A percentile compares a stretch with the other conserved stretches of the same genome.
phyloP scores from a whole-genome alignment of 352 stramenopile genomes.

The Globisporangium cylindrosporum region DNA sequence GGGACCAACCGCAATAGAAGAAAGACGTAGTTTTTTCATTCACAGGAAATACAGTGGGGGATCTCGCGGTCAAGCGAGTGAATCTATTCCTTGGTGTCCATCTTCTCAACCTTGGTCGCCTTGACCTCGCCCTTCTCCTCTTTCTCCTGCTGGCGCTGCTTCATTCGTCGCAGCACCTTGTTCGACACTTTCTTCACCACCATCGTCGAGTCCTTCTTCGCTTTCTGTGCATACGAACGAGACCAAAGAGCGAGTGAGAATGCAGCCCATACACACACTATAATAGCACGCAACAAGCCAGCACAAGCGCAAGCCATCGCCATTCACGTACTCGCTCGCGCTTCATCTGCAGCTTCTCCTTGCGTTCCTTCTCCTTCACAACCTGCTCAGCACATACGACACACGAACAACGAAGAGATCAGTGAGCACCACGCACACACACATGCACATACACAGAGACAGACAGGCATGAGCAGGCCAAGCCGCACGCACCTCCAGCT shows the following conservation, averaged over 20 bases:
- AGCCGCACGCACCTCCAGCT: slow-evolving; percentile 47
- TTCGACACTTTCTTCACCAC: slow-evolving; percentile 68
- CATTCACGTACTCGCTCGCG: slow-evolving; percentile 44
- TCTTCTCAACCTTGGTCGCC: slow-evolving; percentile 35
- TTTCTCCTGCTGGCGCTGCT: slow-evolving; percentile 54
- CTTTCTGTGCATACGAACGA: slow-evolving; percentile 32
- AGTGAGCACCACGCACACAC: background rate
- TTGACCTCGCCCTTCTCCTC: slow-evolving; percentile 44
- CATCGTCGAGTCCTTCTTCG: slow-evolving; percentile 48
- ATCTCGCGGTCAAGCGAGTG: background rate
- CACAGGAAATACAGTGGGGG: background rate
- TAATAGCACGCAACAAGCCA: background rate
- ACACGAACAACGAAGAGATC: background rate
- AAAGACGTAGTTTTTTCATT: background rate
- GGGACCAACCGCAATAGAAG: background rate
- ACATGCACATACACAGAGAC: slow-evolving; percentile 5
- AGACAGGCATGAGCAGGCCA: background rate
- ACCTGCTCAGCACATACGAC: slow-evolving; percentile 14
- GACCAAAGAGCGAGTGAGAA: too few species aligned
- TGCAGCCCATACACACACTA: background rate
- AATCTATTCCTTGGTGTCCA: slow-evolving; percentile 55
- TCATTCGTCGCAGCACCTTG: slow-evolving; percentile 71
- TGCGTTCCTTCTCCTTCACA: slow-evolving; percentile 55
- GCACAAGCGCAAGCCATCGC: background rate
- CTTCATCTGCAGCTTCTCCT: slow-evolving; percentile 73